Conservation (phyloP, 768 basidiomycete genomes). For the Xerocomus spinulosus region DNA sequence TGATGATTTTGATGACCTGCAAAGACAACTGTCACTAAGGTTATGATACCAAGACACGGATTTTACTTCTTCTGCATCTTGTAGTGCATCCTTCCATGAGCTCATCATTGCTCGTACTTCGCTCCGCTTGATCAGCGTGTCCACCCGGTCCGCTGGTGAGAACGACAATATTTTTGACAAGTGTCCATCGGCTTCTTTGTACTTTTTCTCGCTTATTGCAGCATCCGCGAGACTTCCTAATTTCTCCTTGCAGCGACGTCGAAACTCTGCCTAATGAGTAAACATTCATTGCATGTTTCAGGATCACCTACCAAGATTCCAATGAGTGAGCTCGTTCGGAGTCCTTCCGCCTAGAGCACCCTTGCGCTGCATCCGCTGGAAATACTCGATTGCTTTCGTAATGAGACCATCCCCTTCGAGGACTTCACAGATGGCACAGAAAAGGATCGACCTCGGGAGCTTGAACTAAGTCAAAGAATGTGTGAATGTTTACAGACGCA, state of each 20-base stretch:
- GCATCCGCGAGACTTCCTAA: background rate
- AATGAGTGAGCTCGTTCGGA: background rate
- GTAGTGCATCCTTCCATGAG: background rate
- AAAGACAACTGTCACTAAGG: background rate
- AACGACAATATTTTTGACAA: background rate
- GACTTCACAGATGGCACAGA: background rate
- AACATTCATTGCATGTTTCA: background rate
- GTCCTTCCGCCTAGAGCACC: background rate
- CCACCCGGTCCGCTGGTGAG: background rate
- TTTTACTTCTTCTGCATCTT: background rate
- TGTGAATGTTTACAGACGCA: background rate
- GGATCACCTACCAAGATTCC: slow-evolving; percentile 3
- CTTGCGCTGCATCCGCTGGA: background rate
- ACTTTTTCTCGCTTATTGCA: background rate
- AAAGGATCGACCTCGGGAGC: background rate
- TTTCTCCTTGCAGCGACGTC: background rate
- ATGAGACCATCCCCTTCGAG: background rate
- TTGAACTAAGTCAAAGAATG: background rate
- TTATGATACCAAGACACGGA: no score
- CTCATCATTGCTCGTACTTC: background rate
- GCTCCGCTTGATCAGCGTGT: slow-evolving; percentile 5
- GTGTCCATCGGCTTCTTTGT: background rate
- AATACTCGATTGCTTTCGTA: slow-evolving; percentile 1
- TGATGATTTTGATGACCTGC: slow-evolving; percentile 7
- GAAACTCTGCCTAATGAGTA: background rate